These are phyloP conservation scores for Metarhizium brunneum DNA, from an alignment of 2,329 filamentous ascomycete genomes.

Conservation along the genomic window DNA sequence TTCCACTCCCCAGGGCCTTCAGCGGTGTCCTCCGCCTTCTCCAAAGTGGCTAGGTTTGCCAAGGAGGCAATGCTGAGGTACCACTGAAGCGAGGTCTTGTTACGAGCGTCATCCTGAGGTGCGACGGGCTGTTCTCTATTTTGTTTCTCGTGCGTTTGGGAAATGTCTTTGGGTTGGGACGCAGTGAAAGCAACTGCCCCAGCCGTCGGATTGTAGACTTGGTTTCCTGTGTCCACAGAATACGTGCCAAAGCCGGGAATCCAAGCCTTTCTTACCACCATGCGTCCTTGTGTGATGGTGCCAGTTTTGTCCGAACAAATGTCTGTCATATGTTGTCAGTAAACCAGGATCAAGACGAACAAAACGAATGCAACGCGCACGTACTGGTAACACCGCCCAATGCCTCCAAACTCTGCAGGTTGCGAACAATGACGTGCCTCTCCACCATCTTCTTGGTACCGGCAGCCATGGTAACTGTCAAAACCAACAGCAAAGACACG, in stretches of 20 bases:
- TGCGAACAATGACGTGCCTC: constrained; percentile 38
- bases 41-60: constrained; percentile 51
- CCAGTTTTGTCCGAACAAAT: constrained; percentile 23
- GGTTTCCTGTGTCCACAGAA: constrained; percentile 19
- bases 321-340: constrained; percentile 9
- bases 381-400: constrained; percentile 39
- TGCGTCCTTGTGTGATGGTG: constrained; percentile 25
- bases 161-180: constrained; percentile 10
- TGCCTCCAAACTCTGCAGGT: constrained; percentile 37
- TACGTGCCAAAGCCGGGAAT: constrained; percentile 21
- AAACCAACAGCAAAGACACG: constrained; percentile 34
- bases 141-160: constrained; percentile 6
- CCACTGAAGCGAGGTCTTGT: constrained; percentile 30
- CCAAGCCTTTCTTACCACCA: constrained; percentile 21
- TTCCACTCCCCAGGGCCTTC: constrained; percentile 24
- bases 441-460: constrained; percentile 38
- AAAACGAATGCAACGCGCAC: constrained; percentile 7
- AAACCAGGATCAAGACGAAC: not conserved
- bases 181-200: constrained; percentile 12
- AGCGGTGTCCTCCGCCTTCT: constrained; percentile 30
- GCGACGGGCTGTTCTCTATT: constrained; percentile 9
- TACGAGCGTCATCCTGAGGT: constrained; percentile 28
- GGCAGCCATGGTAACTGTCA: constrained; percentile 46
- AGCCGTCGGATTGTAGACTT: constrained; percentile 19
- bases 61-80: constrained; percentile 50